Conservation (phyloP, 371 early-diverging fungal genomes). For the Dinochytrium kinnereticum region DNA sequence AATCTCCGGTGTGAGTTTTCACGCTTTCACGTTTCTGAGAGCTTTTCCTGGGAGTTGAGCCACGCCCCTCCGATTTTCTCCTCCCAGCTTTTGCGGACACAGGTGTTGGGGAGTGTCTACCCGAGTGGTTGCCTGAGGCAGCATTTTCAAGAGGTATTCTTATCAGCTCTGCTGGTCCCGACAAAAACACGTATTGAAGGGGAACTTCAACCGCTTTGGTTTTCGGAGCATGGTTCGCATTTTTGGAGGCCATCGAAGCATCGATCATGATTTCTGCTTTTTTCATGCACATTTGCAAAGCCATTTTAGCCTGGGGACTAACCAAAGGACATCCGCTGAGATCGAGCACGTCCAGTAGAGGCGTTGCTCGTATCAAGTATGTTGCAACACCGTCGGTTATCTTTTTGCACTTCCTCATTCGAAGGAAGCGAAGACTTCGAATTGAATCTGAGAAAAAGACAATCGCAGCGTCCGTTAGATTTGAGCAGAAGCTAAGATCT, state of each 20-base stretch:
- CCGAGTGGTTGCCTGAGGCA: neutral
- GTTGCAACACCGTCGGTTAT: conserved; percentile 47
- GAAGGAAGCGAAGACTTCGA: conserved; percentile 35
- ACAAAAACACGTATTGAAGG: conserved; percentile 34
- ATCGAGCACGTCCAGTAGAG: conserved; percentile 31
- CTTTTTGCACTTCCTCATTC: conserved; percentile 47
- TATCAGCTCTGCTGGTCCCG: conserved; percentile 38
- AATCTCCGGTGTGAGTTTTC: too few species aligned
- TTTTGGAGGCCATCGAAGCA: neutral
- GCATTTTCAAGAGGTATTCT: conserved; percentile 13
- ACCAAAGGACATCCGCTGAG: conserved; percentile 47
- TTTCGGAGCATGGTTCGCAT: conserved; percentile 21
- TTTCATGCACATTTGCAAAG: conserved; percentile 3
- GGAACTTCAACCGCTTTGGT: conserved; percentile 34
- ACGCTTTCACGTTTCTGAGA: neutral
- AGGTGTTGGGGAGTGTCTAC: neutral
- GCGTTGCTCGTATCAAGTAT: conserved; percentile 36
- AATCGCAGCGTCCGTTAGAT: conserved; percentile 50
- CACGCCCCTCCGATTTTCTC: neutral
- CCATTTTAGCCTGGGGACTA: conserved; percentile 22
- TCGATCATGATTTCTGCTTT: conserved; percentile 23
- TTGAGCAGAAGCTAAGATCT: conserved; percentile 44
- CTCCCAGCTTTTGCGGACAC: neutral
- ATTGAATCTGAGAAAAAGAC: conserved; percentile 46
- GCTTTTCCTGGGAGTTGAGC: neutral